Base-by-base conservation (phyloP, 1,284 basidiomycete species). In the Mycena citricolor region DNA sequence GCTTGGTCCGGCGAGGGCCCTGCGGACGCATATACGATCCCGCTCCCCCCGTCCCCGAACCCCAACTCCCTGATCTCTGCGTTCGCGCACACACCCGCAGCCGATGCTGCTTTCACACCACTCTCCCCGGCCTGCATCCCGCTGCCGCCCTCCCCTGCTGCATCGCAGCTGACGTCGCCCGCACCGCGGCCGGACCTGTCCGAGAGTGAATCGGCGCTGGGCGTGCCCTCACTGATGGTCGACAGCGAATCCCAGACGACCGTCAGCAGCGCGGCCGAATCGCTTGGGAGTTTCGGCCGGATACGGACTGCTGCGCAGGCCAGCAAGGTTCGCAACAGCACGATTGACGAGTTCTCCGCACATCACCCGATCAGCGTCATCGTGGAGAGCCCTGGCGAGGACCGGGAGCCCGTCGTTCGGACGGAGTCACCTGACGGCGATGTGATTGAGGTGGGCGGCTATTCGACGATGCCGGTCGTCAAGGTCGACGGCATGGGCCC, bases 1-100 rank as follows among this genome's bases (percentile, higher is more conserved):
- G 32, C 48, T 5, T 42, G 42, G 49, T 45, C 42, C 1, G 19
- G 20, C 24, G 45, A 52, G 32, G 25, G 31, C 12, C 43, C 43
- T 17, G 42, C 39, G 4, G 47, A 53, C 21, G 39, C 50, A 11
- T 31, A 16, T 21, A n/a, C 32, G 7, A 28, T 49, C 14, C 49
- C 52, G 16, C 42, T 35, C 16, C 52, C 52, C 8, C 38, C 47
- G 3, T 39, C 45, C 12, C 47, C 49, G 2, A 14, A 44, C 5
- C 28, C 44, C 3, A 22, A 44, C n/a, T 44, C 49, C 4, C 49
- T 51, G 38, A 44, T 51, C 12, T 42, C 49, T 10, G 49, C 49
- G n/a, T 51, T 51, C n/a, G n/a, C 49, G 2, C 10, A 16, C 2
- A 50, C 43, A 2, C 48, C 48, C 8, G 4, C 22, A 7, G 35